Base-by-base conservation (phyloP, 495 filamentous ascomycete genomes). In the Lasiosphaeria ovina region DNA sequence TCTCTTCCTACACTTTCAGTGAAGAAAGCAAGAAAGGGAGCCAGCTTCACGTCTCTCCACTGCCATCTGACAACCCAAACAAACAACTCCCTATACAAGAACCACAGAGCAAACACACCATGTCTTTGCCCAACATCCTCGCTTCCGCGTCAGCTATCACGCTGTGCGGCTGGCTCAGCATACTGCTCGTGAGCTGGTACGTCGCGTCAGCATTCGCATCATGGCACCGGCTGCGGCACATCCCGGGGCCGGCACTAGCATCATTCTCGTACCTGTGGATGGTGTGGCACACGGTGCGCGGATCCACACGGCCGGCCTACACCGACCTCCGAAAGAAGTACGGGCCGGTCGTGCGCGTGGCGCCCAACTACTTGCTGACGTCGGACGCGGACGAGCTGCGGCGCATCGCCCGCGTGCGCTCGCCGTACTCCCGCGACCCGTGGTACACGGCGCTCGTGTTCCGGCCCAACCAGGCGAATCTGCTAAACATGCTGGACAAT, bases 301-400 rank as follows among this genome's bases (percentile, higher is more conserved):
- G 54, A 8, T 2, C 8, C n/a, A 17, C 31, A 0, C 8, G 35
- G 4, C 48, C 49, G n/a, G 44, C 51, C 17, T 35, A 44, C 16
- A 4, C 36, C 3, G 1, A 31, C 12, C 59, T 68, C 16, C 35
- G 11, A 33, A 71, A 77, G 34, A 63, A 69, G 9, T 76, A 80
- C 55, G 80, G 79, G 0, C 68, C 75, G 6, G 55, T 81, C 31
- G 68, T 81, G 42, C 69, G 79, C 4, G 66, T 77, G 35, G 74
- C 75, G 0, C 79, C 78, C 7, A 72, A 74, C 17, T 24, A 44
- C 32, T 40, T 64, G 7, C 33, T 72, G 3, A 50, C 71, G 12
- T 61, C 64, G 51, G 70, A 77, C 51, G 49, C 69, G 9, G 62
- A 71, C 3, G 66, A 63, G 4, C 32, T 67, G 4, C 61, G 55